Evolutionary conservation across 371 early-diverging fungal genomes (phyloP), one percentile per base, ranked within the genome.

Genomic region (Fennellomyces sp.): DNA sequence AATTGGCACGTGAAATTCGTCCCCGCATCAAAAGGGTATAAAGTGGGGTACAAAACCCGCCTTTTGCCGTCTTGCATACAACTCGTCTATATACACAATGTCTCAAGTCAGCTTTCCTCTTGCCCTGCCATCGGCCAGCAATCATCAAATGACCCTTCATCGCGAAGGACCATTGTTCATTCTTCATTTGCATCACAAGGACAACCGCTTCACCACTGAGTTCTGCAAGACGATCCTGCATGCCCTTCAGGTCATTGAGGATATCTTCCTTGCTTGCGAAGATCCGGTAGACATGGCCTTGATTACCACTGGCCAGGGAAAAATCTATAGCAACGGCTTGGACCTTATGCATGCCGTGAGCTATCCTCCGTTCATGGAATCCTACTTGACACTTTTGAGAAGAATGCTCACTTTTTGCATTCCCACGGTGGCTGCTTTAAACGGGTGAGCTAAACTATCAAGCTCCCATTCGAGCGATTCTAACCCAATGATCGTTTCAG

Each of bases 381-480:
- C 69, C 1, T 89, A 78, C 49, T 70, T 82, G 28, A 25, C 28
- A 13, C 49, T 90, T 54, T 74, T 89, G 8, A 69, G 66, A 7
- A 71, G 84, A 5, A 27, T 91, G 30, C 58, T 91, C 41, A 88
- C 85, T 0, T 90, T 91, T 61, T 77, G 85, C 25, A 68, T 93
- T 11, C 93, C 94, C 0, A 92, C 93, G 0, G 84, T 93, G n/a
- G 94, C 94, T 6, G 92, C 92, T 13, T 71, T 91, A 26, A 91
- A 92, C 57, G 92, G 87, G 75, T 82, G 75, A 49, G n/a, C n/a
- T n/a, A n/a, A 28, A 27, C 12, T 21, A 12, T 28, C 28, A 47
- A n/a, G 0, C 6, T 50, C 5, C 19, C 51, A 26, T 26, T 47
- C 48, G 8, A 8, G 36, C n/a, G 36, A 36, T 15, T 21, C 11